Conservation (phyloP, 2,329 filamentous ascomycete genomes). For the Aspergillus sp. region DNA sequence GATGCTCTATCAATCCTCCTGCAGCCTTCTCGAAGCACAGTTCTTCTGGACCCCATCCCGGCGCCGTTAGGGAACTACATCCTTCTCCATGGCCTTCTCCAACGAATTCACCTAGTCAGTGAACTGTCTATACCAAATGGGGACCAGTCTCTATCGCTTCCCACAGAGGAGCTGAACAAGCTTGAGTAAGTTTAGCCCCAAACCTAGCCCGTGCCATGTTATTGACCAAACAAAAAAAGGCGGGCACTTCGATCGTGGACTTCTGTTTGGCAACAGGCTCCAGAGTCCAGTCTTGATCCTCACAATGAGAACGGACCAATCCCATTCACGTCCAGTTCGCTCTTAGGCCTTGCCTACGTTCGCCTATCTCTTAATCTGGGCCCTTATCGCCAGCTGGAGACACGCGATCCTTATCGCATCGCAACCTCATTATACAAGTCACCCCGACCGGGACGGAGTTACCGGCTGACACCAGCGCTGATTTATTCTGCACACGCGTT, state of each 20-base stretch:
- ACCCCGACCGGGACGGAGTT: constrained; percentile 57
- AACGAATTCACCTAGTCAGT: constrained; percentile 55
- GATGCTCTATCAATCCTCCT: constrained; percentile 31
- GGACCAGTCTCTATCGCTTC: constrained; percentile 27
- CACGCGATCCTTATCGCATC: constrained; percentile 61
- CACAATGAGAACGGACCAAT: constrained; percentile 33
- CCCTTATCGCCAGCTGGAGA: constrained; percentile 62
- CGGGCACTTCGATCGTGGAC: constrained; percentile 35
- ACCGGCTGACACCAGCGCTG: constrained; percentile 61
- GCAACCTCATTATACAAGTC: constrained; percentile 60
- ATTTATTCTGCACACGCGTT: constrained; percentile 67
- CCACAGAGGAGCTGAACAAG: constrained; percentile 34
- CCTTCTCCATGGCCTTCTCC: constrained; percentile 68
- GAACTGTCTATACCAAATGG: constrained; percentile 31
- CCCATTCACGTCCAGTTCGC: constrained; percentile 32
- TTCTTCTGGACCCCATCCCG: constrained; percentile 30
- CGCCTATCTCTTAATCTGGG: constrained; percentile 49
- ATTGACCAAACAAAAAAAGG: constrained; percentile 11
- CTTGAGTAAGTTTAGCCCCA: constrained; percentile 24
- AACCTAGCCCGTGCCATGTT: not conserved
- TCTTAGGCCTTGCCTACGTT: constrained; percentile 32
- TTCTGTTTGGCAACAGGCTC: constrained; percentile 34
- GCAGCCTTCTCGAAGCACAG: constrained; percentile 25
- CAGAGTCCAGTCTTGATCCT: constrained; percentile 33
- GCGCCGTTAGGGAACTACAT: constrained; percentile 65